Evolutionary conservation across 352 stramenopile species (phyloP).

Genomic region (Globisporangium rhizosaccharum): DNA sequence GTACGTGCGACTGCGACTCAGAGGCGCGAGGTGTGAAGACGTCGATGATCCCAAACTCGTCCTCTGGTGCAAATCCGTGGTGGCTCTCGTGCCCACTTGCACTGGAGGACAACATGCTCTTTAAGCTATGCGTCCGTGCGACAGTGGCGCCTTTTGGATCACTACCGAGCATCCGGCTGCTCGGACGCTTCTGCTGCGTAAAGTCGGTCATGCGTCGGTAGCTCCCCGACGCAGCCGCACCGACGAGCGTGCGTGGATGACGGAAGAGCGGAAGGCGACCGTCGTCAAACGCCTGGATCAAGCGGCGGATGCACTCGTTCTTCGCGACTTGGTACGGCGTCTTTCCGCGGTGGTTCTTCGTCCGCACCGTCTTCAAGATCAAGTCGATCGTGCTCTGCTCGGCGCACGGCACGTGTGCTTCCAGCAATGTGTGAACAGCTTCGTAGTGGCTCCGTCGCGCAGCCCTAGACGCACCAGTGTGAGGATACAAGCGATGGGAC

Average conservation of each 20-base stretch:
- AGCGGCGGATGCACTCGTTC: constrained; percentile 31
- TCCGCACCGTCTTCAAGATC: constrained; percentile 29
- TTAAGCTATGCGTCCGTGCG: constrained; percentile 10
- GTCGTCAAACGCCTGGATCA: constrained; percentile 48
- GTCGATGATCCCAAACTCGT: constrained; percentile 23
- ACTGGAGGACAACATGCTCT: constrained; percentile 3
- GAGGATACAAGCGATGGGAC: not conserved
- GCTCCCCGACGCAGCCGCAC: not conserved
- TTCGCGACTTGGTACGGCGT: constrained; percentile 35
- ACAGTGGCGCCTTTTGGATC: not conserved
- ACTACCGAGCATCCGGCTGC: not conserved
- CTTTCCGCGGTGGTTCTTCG: constrained; percentile 42
- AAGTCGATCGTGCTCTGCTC: constrained; percentile 21
- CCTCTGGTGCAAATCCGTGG: constrained; percentile 9
- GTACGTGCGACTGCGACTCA: not conserved
- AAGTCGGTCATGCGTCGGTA: constrained; percentile 27
- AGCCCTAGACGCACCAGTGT: constrained; percentile 26
- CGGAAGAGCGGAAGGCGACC: constrained; percentile 26
- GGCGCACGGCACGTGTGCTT: constrained; percentile 24
- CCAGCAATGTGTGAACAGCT: constrained; percentile 43
- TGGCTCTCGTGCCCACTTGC: not conserved
- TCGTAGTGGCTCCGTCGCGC: constrained; percentile 54
- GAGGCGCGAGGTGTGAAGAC: constrained; percentile 10
- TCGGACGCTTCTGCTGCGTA: constrained; percentile 4
- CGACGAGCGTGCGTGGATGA: constrained; percentile 10